Base-by-base conservation (phyloP, 306 rosid species). In the Corylus americana region DNA sequence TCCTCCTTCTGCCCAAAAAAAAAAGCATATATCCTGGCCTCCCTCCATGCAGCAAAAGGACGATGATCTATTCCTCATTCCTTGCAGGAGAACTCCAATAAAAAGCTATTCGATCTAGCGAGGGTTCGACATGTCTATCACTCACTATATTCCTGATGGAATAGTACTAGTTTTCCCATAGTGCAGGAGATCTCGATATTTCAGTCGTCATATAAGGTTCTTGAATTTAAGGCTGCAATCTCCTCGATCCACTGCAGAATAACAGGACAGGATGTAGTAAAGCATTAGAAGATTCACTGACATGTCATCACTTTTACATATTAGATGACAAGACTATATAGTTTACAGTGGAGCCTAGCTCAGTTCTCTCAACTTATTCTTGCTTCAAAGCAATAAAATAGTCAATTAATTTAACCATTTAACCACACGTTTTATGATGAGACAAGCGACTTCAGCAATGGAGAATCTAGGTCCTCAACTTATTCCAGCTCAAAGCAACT, bases 151-250 rank as follows among this genome's bases (percentile, higher is more conserved):
- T 93, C 78, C 94, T 91, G 88, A 91, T 96, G 61, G 98, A 91
- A 83, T 86, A 83, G 79, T 90, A 96, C 83, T n/a, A n/a, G n/a
- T 90, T 96, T 42, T 93, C 97, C 82, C 88, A 85, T 5, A 93
- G 94, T 48, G 96, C 70, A 55, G 88, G 94, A 31, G 96, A 88
- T 79, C 90, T 93, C 9, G 92, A 79, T 86, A 96, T 93, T 87
- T 96, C 99, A 79, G 80, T 89, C 93, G 89, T n/a, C n/a, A n/a
- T n/a, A n/a, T 90, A 31, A 96, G 99, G 80, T 81, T 91, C 94
- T 93, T 96, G 89, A 96, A 96, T 87, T 90, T 96, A 54, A 84
- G 89, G 83, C 93, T 89, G 90, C 97, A 93, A 83, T 96, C 99
- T 84, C 99, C 99, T n/a, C n/a, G n/a, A n/a, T 47, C 98, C 98